Base-by-base conservation (phyloP, 441 rosid genomes). In the Manihot esculenta region DNA sequence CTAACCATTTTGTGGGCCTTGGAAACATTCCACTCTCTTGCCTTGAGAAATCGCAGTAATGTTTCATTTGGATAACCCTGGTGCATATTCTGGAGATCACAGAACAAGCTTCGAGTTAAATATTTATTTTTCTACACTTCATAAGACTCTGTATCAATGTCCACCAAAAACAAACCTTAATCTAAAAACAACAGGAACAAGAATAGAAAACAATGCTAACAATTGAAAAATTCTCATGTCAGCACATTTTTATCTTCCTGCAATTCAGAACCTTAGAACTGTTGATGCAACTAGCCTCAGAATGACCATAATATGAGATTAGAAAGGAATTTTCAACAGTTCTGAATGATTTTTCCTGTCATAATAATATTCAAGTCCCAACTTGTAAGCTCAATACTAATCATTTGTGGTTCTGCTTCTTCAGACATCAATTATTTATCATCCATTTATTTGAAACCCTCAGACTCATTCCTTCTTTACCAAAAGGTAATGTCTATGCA, bases 1-100 rank as follows among this genome's bases (percentile, higher is more conserved):
- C 87, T 71, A 70, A 94, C 99, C 99, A 94, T 92, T 82, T 81
- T 83, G 76, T 94, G 84, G 57, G 99, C 97, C 86, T 89, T 92
- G 69, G 79, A 27, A 69, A 90, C 85, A 82, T 86, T 88, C 86
- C 92, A 81, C n/a, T 90, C 99, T 74, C 99, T 79, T 51, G 98
- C 99, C 81, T 88, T 94, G 50, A 94, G 89, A 83, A 94, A 94
- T 11, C 97, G 97, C 67, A 68, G 76, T 82, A 92, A 83, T 67
- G 85, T 89, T 85, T 88, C 97, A 30, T 82, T 79, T 68, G 59
- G 61, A 72, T 78, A 85, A 41, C 98, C 98, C 81, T 89, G 97
- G 80, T 94, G 95, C 63, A 92, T 51, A 72, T 81, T 90, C 99
- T 94, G 88, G 69, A 80, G 67, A 71, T 66, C 55, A 59, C 53